Evolutionary conservation across 1,284 basidiomycete species (phyloP), one percentile per base, ranked within the genome.

Genomic region (Moniliophthora roreri): DNA sequence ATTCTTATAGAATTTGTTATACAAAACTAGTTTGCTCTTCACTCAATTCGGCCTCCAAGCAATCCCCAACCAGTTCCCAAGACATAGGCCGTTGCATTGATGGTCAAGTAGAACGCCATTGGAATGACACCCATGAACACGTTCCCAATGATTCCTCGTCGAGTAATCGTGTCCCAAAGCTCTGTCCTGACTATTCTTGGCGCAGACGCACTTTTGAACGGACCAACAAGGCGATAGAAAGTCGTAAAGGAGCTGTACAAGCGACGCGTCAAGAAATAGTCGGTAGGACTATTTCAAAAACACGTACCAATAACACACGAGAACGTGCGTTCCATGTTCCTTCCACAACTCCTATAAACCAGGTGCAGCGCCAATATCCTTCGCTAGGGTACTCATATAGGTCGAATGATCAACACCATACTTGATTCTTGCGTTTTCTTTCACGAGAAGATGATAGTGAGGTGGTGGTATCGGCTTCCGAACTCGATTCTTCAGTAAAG

Each of bases 91-190:
- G 60, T 36, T 20, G 40, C 24, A 46, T 72, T 75, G n/a, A 76
- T 38, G 7, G 53, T 60, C 34, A 68, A 59, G 62, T 77, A 78
- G 58, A 76, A 76, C 5, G 73, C 60, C 78, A 82, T 81, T 0
- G 80, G 80, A 18, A 84, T 75, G 11, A 82, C 61, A 3, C 82
- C 85, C 84, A 87, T 85, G 49, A 80, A 66, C 3, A 86, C 53
- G 61, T 87, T 87, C 0, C 84, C 84, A 11, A 70, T 37, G 18
- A 70, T 47, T 0, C 84, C 84, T 42, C 84, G 68, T 0, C 85
- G 73, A 8, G 68, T 74, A 52, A 87, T 80, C 1, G 84, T 85
- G 35, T 86, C 84, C 79, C 80, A 85, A 13, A 87, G 69, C 63
- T 87, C 85, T 1, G 78, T 81, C 62, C 76, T 76, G 52, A 80